Percentiles rank a stretch among this genome's conserved stretches.
phyloP scores from a whole-genome alignment of 176 grass and related monocot genomes.

The Thalia dealbata region DNA sequence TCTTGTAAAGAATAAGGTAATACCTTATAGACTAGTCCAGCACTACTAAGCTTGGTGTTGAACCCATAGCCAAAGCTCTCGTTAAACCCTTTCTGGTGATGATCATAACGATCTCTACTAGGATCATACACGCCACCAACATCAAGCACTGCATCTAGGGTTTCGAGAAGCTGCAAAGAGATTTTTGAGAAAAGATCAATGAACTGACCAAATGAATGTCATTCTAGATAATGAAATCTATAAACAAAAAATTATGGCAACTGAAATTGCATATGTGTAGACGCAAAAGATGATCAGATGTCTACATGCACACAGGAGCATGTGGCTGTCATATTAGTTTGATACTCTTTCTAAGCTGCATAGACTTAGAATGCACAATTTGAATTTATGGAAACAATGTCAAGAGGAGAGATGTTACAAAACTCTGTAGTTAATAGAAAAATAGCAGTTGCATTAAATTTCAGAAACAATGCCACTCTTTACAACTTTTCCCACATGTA shows the following conservation, averaged over 20 bases:
- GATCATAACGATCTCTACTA: conserved; percentile 68
- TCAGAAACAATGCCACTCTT: too few species aligned
- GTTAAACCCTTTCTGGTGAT: conserved; percentile 86
- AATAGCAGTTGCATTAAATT: too few species aligned
- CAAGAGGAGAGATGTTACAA: too few species aligned
- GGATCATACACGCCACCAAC: conserved; percentile 94
- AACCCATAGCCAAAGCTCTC: conserved; percentile 96
- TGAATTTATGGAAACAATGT: too few species aligned
- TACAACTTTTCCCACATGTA: too few species aligned
- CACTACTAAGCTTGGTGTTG: conserved; percentile 95
- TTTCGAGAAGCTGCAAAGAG: conserved; percentile 56
- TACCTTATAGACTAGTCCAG: conserved; percentile 99
- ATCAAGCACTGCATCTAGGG: conserved; percentile 85
- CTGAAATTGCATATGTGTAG: not conserved
- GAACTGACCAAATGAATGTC: not conserved
- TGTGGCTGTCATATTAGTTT: not conserved
- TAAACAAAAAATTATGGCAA: not conserved
- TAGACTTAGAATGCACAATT: too few species aligned
- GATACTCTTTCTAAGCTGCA: too few species aligned
- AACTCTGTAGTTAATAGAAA: too few species aligned
- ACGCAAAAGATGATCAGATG: not conserved
- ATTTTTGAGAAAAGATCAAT: conserved; percentile 13
- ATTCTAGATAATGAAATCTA: not conserved
- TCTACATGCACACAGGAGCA: too few species aligned
- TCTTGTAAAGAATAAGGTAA: not conserved